phyloP scores from a whole-genome alignment of 371 early-diverging fungal species.

The Mortierella sp. region DNA sequence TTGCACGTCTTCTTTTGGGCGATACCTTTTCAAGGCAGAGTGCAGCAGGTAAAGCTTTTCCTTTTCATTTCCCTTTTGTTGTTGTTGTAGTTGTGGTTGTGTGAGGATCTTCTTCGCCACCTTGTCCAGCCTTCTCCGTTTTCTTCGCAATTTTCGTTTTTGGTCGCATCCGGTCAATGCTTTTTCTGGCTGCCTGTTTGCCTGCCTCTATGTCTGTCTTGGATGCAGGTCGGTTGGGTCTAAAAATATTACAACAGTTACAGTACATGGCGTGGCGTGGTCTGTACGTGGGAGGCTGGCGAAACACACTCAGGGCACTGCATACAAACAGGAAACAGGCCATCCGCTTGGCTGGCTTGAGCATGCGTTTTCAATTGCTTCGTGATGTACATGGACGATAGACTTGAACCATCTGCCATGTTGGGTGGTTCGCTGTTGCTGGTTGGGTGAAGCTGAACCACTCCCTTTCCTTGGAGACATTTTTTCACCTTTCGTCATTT shows the following conservation, averaged over 20 bases:
- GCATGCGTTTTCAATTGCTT: not conserved
- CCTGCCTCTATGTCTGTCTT: not conserved
- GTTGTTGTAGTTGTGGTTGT: not conserved
- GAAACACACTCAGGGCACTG: not conserved
- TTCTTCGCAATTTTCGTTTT: not conserved
- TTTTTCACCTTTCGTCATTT: not conserved
- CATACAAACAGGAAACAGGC: not conserved
- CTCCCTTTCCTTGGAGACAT: constrained; percentile 2
- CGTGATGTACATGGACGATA: not conserved
- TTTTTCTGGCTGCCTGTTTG: constrained; percentile 1
- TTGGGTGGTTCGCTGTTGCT: not conserved
- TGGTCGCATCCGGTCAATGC: not conserved
- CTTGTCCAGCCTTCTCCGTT: not conserved
- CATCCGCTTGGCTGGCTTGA: not conserved
- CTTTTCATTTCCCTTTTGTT: not conserved
- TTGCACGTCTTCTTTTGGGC: constrained; percentile 75
- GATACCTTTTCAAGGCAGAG: constrained; percentile 76
- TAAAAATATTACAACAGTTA: constrained; percentile 13
- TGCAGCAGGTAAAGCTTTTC: constrained; percentile 61
- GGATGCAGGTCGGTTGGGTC: constrained; percentile 7
- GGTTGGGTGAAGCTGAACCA: not conserved
- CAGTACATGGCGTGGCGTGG: not conserved
- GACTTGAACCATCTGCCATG: not conserved
- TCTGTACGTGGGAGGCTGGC: constrained; percentile 1
- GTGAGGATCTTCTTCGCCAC: not conserved